Conservation (phyloP, 129 eudicot species). For the Ambrosia artemisiifolia region DNA sequence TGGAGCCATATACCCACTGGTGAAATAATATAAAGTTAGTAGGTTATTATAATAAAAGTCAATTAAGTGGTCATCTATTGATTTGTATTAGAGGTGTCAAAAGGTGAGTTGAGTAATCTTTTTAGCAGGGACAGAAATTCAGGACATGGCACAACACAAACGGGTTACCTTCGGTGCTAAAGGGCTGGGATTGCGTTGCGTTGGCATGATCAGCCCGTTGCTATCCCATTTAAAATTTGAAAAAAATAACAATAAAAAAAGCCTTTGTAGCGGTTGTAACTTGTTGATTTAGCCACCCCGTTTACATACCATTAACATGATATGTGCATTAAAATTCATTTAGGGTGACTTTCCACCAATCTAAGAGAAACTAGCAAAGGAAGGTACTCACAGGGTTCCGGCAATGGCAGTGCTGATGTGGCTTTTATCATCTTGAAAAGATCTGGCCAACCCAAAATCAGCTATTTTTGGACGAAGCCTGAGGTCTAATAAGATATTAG, state of each 20-base stretch:
- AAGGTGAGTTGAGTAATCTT: background rate
- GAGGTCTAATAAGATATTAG: conserved; percentile 73
- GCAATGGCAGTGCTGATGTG: conserved; percentile 90
- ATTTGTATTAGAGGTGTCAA: background rate
- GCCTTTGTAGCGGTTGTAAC: background rate
- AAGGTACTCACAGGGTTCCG: conserved; percentile 67
- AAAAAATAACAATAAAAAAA: background rate
- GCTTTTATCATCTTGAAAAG: conserved; percentile 85
- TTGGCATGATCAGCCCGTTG: background rate
- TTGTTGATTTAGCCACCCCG: background rate
- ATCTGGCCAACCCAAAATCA: conserved; percentile 92
- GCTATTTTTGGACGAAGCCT: conserved; percentile 82
- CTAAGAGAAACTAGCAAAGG: background rate
- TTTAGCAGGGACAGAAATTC: background rate
- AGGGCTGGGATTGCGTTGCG: background rate
- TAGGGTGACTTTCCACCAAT: background rate
- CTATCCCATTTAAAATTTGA: background rate
- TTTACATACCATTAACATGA: background rate
- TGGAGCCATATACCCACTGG: conserved; percentile 82
- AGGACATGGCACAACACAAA: background rate
- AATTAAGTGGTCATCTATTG: background rate
- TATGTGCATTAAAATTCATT: background rate
- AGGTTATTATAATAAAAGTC: background rate
- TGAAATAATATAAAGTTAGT: background rate
- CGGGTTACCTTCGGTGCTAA: background rate